These are phyloP conservation scores for Schizosaccharomyces lindneri DNA, from an alignment of 805 yeast species.

Conservation along the genomic window DNA sequence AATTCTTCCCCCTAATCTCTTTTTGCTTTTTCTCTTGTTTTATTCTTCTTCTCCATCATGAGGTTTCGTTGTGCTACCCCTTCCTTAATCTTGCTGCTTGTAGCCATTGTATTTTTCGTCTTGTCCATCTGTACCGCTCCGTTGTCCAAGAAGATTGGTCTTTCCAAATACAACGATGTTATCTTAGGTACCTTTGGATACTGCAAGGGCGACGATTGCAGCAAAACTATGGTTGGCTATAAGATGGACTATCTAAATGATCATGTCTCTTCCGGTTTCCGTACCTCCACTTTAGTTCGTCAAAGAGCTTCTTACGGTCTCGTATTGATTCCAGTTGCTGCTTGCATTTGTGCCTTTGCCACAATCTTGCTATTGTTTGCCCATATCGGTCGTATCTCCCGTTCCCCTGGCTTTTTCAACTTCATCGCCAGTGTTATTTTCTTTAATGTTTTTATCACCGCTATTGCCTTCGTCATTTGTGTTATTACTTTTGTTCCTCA, in stretches of 20 bases:
- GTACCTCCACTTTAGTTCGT: neutral
- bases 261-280: neutral
- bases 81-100: neutral
- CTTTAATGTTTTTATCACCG: neutral
- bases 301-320: neutral
- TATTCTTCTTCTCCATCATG: neutral
- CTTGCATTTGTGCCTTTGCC: neutral
- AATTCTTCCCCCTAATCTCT: neutral
- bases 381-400: neutral
- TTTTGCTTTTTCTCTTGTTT: too few species aligned
- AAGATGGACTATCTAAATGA: neutral
- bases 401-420: constrained; percentile 2
- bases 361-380: neutral
- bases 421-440: neutral
- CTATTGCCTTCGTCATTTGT: neutral
- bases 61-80: neutral
- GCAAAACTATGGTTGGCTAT: neutral
- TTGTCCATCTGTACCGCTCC: neutral
- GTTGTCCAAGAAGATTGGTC: neutral
- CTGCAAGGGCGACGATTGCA: neutral
- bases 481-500: neutral
- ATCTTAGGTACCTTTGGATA: neutral
- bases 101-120: neutral
- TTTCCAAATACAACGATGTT: neutral
- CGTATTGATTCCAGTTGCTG: neutral